Conservation (phyloP, 2,329 filamentous ascomycete genomes). For the Alternaria brassicicola region DNA sequence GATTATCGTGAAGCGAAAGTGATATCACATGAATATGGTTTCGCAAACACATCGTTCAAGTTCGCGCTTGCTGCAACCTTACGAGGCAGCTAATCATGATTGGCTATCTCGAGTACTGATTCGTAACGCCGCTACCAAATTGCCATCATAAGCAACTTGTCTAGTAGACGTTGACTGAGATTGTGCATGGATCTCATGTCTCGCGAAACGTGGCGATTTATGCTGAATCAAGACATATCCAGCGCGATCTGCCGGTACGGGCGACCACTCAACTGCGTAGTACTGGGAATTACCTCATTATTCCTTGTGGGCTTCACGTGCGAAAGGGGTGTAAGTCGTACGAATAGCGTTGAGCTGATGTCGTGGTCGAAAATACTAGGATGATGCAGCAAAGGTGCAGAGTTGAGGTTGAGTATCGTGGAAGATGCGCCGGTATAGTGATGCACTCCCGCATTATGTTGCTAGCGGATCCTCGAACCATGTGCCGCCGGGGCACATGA, state of each 20-base stretch:
- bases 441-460: neutral
- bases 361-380: neutral
- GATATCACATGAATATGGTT: neutral
- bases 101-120: neutral
- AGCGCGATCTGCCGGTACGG: neutral
- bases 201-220: neutral
- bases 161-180: neutral
- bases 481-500: neutral
- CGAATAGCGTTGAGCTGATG: neutral
- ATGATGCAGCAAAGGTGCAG: neutral
- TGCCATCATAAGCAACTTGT: neutral
- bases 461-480: neutral
- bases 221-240: neutral
- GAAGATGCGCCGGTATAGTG: neutral
- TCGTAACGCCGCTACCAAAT: neutral
- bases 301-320: neutral
- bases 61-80: neutral
- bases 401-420: neutral
- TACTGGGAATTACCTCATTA: neutral
- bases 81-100: neutral
- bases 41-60: neutral
- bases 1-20: slow-evolving; percentile 9
- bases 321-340: neutral
- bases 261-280: neutral
- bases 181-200: neutral